Conservation (phyloP, 164 flowering plant genomes). For the Litsea cubeba region DNA sequence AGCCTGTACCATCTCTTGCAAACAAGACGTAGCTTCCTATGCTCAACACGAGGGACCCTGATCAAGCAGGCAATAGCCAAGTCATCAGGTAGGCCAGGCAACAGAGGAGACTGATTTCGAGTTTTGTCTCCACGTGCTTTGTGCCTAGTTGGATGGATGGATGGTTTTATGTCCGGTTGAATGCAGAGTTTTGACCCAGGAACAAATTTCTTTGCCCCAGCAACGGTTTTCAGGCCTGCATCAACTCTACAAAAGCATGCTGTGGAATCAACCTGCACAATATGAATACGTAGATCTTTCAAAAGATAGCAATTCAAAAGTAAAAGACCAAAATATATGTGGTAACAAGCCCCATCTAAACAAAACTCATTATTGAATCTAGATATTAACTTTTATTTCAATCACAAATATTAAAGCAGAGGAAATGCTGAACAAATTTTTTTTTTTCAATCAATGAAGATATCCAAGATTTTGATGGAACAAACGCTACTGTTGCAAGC, state of each 20-base stretch:
- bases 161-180: constrained; percentile 66
- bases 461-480: not conserved
- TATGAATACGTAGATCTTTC: not conserved
- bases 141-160: constrained; percentile 64
- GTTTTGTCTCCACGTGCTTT: constrained; percentile 51
- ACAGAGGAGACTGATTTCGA: constrained; percentile 59
- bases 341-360: not conserved
- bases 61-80: constrained; percentile 86
- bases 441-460: not conserved
- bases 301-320: not conserved
- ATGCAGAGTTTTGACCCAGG: constrained; percentile 73
- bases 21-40: constrained; percentile 65
- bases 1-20: constrained; percentile 88
- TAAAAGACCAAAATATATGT: too few relatives aligned
- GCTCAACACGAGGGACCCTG: constrained; percentile 71
- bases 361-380: not conserved
- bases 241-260: constrained; percentile 83
- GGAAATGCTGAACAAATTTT: not conserved
- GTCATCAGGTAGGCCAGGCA: constrained; percentile 92
- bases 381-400: not conserved
- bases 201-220: constrained; percentile 74
- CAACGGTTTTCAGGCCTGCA: constrained; percentile 72
- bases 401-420: not conserved
- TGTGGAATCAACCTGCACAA: constrained; percentile 67
- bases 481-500: too few relatives aligned